A percentile compares a stretch with the other conserved stretches of the same genome.
These are phyloP conservation scores for Geranomyces variabilis DNA, from an alignment of 192 early-diverging fungal species.

Conservation along the genomic window DNA sequence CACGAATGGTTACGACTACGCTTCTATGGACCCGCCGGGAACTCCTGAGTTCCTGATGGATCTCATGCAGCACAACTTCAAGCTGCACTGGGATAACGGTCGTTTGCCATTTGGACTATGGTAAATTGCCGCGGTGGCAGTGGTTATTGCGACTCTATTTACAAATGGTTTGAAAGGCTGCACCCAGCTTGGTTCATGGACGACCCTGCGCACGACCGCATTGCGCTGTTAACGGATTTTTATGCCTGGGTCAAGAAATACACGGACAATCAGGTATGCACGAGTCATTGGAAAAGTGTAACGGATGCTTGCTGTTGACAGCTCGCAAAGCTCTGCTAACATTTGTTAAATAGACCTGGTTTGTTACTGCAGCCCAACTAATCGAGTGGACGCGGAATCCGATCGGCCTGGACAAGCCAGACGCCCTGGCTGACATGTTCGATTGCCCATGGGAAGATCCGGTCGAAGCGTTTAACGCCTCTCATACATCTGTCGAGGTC, in stretches of 20 bases:
- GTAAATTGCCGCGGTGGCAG: conserved; percentile 4
- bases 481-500: conserved; percentile 20
- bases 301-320: too few species aligned
- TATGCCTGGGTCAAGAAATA: conserved; percentile 16
- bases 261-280: conserved; percentile 2
- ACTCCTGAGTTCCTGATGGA: conserved; percentile 39
- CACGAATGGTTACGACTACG: conserved; percentile 41
- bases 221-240: conserved; percentile 21
- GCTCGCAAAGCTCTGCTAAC: neutral
- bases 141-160: neutral
- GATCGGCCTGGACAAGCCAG: conserved; percentile 6
- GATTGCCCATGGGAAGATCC: conserved; percentile 23
- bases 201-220: conserved; percentile 3
- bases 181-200: conserved; percentile 3
- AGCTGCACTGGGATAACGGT: conserved; percentile 13
- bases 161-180: too few species aligned
- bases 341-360: conserved; percentile 19
- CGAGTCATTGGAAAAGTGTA: neutral
- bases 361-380: conserved; percentile 30
- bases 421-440: neutral
- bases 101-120: conserved; percentile 14
- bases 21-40: conserved; percentile 58
- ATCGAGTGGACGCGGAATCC: conserved; percentile 33
- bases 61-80: conserved; percentile 51
- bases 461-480: conserved; percentile 14